Evolutionary conservation across 148 eudicot genomes (phyloP).

Genomic region (Diospyros kaki): DNA sequence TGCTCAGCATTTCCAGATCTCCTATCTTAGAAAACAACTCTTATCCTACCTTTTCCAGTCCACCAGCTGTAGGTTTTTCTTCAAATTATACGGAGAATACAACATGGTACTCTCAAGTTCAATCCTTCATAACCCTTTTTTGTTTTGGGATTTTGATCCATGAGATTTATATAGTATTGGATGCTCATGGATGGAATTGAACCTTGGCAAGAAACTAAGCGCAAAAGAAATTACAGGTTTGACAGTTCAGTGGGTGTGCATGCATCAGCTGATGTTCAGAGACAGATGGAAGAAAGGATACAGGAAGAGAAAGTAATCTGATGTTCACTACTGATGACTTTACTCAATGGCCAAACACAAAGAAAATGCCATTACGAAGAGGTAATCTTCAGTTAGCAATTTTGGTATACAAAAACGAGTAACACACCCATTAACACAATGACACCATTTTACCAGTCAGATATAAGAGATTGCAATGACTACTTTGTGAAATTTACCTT

Average conservation of each 20-base stretch:
- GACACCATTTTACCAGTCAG: background rate
- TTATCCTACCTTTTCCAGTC: background rate
- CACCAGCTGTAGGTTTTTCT: background rate
- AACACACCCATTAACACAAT: background rate
- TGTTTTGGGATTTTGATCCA: background rate
- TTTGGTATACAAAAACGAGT: background rate
- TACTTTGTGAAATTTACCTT: slow-evolving; percentile 42
- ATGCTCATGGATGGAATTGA: background rate
- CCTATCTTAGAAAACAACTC: background rate
- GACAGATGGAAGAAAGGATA: background rate
- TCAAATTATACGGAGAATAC: too few species aligned
- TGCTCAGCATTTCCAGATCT: background rate
- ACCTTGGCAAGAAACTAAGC: background rate
- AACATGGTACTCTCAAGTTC: background rate
- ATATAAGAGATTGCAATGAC: background rate
- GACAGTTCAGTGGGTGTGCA: background rate
- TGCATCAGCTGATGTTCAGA: background rate
- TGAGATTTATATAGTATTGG: background rate
- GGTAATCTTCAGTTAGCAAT: background rate
- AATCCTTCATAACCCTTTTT: background rate
- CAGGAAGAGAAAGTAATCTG: background rate
- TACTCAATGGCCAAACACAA: background rate
- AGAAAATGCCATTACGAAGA: background rate
- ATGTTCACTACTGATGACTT: background rate
- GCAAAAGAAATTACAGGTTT: background rate